Evolutionary conservation across 345 rosid genomes (phyloP).

Genomic region (Jatropha curcas): DNA sequence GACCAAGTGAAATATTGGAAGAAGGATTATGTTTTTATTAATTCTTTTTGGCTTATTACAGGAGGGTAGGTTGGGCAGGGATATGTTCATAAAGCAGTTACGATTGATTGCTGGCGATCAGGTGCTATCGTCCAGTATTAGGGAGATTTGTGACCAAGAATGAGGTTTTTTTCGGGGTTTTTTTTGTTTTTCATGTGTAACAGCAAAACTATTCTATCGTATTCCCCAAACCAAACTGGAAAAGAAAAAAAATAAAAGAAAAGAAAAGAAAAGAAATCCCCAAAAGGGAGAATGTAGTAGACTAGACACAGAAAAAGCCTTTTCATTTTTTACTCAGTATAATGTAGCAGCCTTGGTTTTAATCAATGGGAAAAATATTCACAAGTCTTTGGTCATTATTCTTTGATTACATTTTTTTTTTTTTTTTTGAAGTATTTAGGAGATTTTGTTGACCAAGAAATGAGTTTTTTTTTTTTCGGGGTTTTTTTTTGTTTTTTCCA

Average conservation of each 20-base stretch:
- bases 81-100: conserved; percentile 32
- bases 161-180: conserved; percentile 9
- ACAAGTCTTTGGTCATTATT: neutral
- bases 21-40: neutral
- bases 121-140: conserved; percentile 31
- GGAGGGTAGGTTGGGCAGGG: conserved; percentile 37
- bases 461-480: too few species aligned
- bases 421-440: too few species aligned
- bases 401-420: neutral
- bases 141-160: conserved; percentile 33
- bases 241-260: neutral
- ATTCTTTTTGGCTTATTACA: conserved; percentile 21
- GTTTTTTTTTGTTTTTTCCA: too few species aligned
- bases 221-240: too few species aligned
- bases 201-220: neutral
- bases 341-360: neutral
- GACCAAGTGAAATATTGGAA: neutral
- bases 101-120: conserved; percentile 42
- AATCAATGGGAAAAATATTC: neutral
- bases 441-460: too few species aligned
- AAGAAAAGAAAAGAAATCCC: too few species aligned
- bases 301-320: neutral
- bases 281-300: neutral
- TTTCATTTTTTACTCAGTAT: neutral
- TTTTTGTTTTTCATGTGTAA: too few species aligned